phyloP scores from a whole-genome alignment of 2,329 filamentous ascomycete species.

The Penicillium concentricum region DNA sequence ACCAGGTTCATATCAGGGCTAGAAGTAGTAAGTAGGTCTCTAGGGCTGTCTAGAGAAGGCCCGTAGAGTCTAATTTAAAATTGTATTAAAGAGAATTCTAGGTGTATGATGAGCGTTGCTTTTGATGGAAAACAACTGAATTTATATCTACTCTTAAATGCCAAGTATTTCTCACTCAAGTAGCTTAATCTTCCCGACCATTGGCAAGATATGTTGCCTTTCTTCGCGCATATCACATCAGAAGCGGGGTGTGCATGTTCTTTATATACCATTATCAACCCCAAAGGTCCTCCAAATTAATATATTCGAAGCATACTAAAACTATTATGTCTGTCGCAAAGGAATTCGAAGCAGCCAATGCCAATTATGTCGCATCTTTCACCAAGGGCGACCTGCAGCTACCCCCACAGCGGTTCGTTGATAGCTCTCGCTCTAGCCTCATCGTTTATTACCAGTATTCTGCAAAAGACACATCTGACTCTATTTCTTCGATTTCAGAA shows the following conservation, averaged over 20 bases:
- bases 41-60: background rate
- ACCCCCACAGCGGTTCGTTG: constrained; percentile 60
- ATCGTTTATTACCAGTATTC: background rate
- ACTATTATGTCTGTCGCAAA: constrained; percentile 35
- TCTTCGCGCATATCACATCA: constrained; percentile 1
- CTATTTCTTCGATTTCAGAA: constrained; percentile 8
- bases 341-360: constrained; percentile 59
- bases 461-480: background rate
- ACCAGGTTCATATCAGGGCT: background rate
- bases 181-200: background rate
- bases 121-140: background rate
- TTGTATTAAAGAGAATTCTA: no score
- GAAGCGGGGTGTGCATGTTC: constrained; percentile 11
- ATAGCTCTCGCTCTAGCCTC: background rate
- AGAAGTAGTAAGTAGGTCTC: background rate
- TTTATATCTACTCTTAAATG: no score
- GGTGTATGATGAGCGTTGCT: no score
- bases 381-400: constrained; percentile 65
- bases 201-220: background rate
- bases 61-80: background rate
- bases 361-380: constrained; percentile 58
- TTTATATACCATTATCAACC: constrained; percentile 7
- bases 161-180: background rate
- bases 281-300: constrained; percentile 7
- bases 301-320: background rate